Percentiles rank a stretch among this genome's conserved stretches.
Evolutionary conservation across 768 basidiomycete genomes (phyloP).

Genomic region (Mycena venus): DNA sequence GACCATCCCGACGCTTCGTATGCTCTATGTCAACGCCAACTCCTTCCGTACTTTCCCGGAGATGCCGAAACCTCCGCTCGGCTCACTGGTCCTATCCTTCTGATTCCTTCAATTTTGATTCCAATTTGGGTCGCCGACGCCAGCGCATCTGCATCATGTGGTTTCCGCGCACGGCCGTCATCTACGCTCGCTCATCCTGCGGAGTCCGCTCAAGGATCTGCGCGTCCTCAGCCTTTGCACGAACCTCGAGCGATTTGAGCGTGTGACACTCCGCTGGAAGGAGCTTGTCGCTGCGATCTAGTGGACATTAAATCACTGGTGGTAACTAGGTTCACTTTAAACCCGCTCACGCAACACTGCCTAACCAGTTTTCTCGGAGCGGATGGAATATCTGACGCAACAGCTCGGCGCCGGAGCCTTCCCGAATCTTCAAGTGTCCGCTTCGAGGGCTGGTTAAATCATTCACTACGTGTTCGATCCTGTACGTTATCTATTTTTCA

Average conservation of each 20-base stretch:
- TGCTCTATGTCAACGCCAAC: constrained; percentile 1
- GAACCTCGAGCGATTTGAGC: not conserved
- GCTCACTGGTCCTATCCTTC: not conserved
- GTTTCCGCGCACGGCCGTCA: not conserved
- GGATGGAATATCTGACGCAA: no score
- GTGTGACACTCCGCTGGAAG: not conserved
- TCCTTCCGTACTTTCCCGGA: not conserved
- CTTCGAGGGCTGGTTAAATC: no score
- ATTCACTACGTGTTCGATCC: not conserved
- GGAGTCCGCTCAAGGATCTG: not conserved
- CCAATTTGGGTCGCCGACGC: not conserved
- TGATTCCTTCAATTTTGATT: not conserved
- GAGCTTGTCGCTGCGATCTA: not conserved
- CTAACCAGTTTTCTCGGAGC: not conserved
- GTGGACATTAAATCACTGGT: not conserved
- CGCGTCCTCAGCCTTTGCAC: not conserved
- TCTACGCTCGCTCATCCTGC: not conserved
- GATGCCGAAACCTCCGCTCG: not conserved
- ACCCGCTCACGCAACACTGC: not conserved
- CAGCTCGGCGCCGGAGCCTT: no score
- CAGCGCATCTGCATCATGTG: not conserved
- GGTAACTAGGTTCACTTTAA: no score
- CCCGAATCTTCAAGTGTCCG: no score
- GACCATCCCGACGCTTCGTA: not conserved
- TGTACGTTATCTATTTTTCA: no score